Conservation (phyloP, 2,329 filamentous ascomycete species). For the Tympanopsis confertula region DNA sequence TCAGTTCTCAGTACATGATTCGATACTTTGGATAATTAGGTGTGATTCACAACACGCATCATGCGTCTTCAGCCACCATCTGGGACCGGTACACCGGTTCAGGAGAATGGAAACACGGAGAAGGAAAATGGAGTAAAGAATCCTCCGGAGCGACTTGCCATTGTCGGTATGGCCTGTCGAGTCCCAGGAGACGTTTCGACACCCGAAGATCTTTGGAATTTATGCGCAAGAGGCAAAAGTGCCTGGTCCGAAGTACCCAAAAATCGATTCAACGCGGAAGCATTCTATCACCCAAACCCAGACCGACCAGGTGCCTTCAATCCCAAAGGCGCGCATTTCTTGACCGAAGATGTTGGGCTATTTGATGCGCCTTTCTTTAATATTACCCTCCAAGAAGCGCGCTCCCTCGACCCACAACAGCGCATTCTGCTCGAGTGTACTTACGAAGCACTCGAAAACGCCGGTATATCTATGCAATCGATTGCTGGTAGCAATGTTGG, state of each 20-base stretch:
- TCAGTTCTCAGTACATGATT: too few relatives aligned
- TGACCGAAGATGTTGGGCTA: conserved; percentile 41
- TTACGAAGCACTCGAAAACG: conserved; percentile 57
- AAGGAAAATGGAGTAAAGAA: too few relatives aligned
- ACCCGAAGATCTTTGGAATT: too few relatives aligned
- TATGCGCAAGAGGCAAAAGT: too few relatives aligned
- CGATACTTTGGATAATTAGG: too few relatives aligned
- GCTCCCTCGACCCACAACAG: conserved; percentile 56
- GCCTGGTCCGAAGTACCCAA: not conserved
- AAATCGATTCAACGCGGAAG: not conserved
- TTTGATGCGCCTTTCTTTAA: conserved; percentile 60
- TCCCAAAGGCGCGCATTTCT: conserved; percentile 8
- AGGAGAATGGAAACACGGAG: too few relatives aligned
- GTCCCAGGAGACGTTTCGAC: too few relatives aligned
- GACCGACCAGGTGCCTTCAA: not conserved
- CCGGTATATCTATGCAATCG: conserved; percentile 27
- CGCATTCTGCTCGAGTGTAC: conserved; percentile 49
- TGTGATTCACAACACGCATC: too few relatives aligned
- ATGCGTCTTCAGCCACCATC: too few relatives aligned
- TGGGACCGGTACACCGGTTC: too few relatives aligned
- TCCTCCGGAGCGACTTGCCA: too few relatives aligned
- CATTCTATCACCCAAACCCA: not conserved
- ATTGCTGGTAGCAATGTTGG: conserved; percentile 3
- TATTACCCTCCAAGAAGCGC: conserved; percentile 55
- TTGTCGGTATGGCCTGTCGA: too few relatives aligned